These are phyloP conservation scores for Dorcoceras hygrometricum DNA, from an alignment of 257 asterid genomes.

Conservation along the genomic window DNA sequence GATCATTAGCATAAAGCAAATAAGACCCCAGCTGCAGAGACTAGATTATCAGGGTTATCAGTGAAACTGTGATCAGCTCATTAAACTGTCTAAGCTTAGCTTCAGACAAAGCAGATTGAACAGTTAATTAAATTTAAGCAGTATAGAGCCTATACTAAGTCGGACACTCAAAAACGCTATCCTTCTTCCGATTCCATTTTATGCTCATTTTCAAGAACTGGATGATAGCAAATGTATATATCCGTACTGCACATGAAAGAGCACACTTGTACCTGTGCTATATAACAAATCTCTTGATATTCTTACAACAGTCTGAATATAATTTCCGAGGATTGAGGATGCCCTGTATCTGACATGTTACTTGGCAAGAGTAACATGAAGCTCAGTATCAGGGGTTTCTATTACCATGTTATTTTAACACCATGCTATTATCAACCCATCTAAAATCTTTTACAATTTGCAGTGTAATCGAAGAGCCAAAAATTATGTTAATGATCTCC, in stretches of 20 bases:
- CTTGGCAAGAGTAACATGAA: too few relatives aligned
- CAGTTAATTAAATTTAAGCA: neutral
- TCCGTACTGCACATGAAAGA: neutral
- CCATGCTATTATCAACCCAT: neutral
- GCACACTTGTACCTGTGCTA: neutral
- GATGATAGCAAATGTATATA: neutral
- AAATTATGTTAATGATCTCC: neutral
- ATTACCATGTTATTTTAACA: too few relatives aligned
- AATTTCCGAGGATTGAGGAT: neutral
- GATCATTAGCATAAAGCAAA: slow-evolving; percentile 2
- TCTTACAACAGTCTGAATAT: neutral
- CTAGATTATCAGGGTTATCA: neutral
- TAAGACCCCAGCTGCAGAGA: neutral
- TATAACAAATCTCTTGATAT: neutral
- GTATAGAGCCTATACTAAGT: neutral
- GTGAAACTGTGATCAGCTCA: slow-evolving; percentile 4
- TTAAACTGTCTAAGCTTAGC: neutral
- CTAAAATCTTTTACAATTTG: neutral
- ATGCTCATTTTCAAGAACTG: neutral
- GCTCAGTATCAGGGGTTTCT: too few relatives aligned
- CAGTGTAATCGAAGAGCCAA: neutral
- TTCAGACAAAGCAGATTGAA: neutral
- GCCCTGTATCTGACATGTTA: too few relatives aligned
- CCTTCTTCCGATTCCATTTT: neutral
- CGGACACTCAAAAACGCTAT: neutral